Conservation (phyloP, 1,284 basidiomycete species). For the Apiotrichum montevideense region DNA sequence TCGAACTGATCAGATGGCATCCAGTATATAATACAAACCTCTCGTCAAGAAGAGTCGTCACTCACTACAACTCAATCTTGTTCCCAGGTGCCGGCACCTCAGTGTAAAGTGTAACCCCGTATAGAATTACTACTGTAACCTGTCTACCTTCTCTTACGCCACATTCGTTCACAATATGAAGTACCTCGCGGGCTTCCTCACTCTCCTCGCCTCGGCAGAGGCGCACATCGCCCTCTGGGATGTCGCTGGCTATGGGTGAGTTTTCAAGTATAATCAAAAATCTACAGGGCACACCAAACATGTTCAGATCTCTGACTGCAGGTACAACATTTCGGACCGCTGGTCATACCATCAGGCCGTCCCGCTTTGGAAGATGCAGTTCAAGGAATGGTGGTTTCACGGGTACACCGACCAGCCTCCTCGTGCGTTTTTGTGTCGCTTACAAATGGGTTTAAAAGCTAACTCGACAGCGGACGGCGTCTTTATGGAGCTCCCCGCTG, state of each 20-base stretch:
- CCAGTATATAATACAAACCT: too few species aligned
- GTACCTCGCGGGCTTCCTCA: not conserved
- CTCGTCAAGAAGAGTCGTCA: too few species aligned
- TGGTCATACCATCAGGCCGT: too few species aligned
- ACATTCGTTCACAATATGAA: too few species aligned
- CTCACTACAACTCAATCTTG: too few species aligned
- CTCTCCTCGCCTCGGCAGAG: not conserved
- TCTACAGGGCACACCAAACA: constrained; percentile 1
- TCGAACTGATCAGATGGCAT: too few species aligned
- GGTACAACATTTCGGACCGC: not conserved
- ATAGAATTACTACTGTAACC: too few species aligned
- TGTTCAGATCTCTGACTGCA: not conserved
- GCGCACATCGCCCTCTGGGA: constrained; percentile 42
- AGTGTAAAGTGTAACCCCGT: too few species aligned
- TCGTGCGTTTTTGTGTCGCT: not conserved
- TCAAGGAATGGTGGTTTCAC: constrained; percentile 64
- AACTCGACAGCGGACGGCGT: constrained; percentile 15
- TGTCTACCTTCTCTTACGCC: too few species aligned
- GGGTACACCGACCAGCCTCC: constrained; percentile 28
- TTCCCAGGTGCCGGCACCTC: too few species aligned
- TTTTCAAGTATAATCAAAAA: not conserved
- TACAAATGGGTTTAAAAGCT: not conserved
- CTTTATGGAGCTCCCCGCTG: constrained; percentile 39
- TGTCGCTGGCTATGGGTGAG: constrained; percentile 40
- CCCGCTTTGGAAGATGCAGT: constrained; percentile 31